Percentiles rank a stretch among this genome's conserved stretches.
Conservation (phyloP, 306 rosid species). For the Trifolium subterraneum region DNA sequence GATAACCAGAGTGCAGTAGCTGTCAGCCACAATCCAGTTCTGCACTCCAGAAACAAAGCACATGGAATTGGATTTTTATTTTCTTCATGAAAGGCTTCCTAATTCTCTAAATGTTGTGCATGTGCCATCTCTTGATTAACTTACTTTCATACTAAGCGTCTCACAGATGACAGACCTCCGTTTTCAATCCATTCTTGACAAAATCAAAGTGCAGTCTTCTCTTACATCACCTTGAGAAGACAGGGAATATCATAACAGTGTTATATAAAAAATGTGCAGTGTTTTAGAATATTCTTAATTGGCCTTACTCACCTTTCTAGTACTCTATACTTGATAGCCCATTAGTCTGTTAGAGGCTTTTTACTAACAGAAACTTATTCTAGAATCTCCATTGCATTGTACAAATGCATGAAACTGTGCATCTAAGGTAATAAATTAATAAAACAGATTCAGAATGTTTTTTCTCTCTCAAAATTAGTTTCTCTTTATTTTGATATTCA, state of each 20-base stretch:
- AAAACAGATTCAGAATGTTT: not conserved
- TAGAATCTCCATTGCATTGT: not conserved
- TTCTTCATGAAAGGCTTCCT: not conserved
- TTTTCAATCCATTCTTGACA: not conserved
- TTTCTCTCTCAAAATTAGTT: not conserved
- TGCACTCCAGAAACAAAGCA: too few relatives aligned
- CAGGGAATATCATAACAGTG: not conserved
- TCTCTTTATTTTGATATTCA: not conserved
- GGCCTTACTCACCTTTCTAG: not conserved
- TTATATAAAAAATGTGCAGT: not conserved
- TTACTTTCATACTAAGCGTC: not conserved
- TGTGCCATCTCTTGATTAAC: not conserved
- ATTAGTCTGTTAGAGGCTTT: not conserved
- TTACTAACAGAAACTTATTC: not conserved
- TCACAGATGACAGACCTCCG: not conserved
- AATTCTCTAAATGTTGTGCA: not conserved
- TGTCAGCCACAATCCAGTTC: too few relatives aligned
- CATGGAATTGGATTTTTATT: not conserved
- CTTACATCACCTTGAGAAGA: not conserved
- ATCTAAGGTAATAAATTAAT: slow-evolving; percentile 1
- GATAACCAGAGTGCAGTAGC: too few relatives aligned
- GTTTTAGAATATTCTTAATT: not conserved
- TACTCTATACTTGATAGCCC: not conserved
- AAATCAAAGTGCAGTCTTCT: not conserved
- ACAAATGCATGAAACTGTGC: not conserved